Evolutionary conservation across 116 monocot genomes (phyloP), one percentile per base, ranked within the genome.

Genomic region (Zostera marina): DNA sequence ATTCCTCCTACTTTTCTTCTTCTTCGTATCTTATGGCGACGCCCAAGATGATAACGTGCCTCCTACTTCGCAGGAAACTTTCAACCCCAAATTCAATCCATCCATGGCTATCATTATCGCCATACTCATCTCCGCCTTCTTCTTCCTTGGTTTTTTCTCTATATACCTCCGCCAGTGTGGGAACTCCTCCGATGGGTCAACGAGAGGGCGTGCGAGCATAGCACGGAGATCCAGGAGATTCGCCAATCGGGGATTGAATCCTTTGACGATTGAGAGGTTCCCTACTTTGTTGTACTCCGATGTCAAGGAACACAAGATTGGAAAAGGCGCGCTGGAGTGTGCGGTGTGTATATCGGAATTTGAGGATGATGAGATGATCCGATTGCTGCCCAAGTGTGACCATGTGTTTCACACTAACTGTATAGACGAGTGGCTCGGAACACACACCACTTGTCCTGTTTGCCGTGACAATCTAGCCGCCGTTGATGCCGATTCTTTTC

Each of bases 371-470:
- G 82, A 92, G 63, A 67, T 66, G 10, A 70, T 85, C 54, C 76
- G 83, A 9, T 73, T 92, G 11, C 76, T 92, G 14, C 86, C 92
- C 17, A 63, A 60, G 44, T 92, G 92, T 74, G 63, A 58, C 56
- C 92, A 92, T 65, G 92, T 69, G 38, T 92, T 92, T 74, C 92
- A 92, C 62, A 61, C 75, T 11, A 80, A 80, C 23, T 92, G 92
- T 70, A 82, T 85, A 68, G 87, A 83, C 63, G 69, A 73, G 54
- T 92, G 92, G 92, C 83, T 92, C 41, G 51, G 65, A 2, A 56
- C 79, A 26, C 86, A 86, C 73, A 77, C 70, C 69, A 85, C 87
- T 45, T 92, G 92, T 59, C 92, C 92, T 8, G 83, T 92, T 43
- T 92, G 92, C 70, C 74, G 88, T 22, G 26, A 19, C 40, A 76